phyloP scores from a whole-genome alignment of 768 basidiomycete species.

The Pulveroboletus sp. region DNA sequence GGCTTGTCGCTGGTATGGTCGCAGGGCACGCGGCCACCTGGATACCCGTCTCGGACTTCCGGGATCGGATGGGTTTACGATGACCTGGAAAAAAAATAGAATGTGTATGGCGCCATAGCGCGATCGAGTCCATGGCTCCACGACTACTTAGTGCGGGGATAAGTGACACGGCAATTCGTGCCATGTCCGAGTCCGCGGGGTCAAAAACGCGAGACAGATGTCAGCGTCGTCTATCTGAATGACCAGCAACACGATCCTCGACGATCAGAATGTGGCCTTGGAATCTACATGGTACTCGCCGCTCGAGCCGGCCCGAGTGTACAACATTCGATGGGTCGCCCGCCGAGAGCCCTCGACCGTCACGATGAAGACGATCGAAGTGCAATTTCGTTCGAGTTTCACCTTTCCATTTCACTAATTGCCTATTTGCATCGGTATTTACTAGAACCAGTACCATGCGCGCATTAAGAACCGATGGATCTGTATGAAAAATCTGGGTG shows the following conservation, averaged over 20 bases:
- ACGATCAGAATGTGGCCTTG: background rate
- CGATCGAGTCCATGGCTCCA: no score
- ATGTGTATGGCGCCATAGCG: no score
- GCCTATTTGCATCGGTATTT: background rate
- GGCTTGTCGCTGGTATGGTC: background rate
- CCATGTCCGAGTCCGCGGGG: conserved; percentile 4
- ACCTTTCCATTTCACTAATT: background rate
- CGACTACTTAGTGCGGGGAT: background rate
- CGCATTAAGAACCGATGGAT: background rate
- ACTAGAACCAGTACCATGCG: no score
- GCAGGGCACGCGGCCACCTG: background rate
- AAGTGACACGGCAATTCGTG: background rate
- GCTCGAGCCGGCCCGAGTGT: background rate
- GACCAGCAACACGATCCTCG: background rate
- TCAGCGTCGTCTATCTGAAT: background rate
- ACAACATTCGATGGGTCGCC: background rate
- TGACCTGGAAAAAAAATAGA: background rate
- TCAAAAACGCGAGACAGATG: background rate
- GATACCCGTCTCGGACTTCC: background rate
- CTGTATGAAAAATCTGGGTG: background rate
- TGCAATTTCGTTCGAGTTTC: background rate
- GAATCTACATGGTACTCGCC: background rate
- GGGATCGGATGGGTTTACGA: background rate
- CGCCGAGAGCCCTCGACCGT: background rate
- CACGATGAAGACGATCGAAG: background rate